These are phyloP conservation scores for Trametes versicolor DNA, from an alignment of 1,284 basidiomycete species.

Conservation along the genomic window DNA sequence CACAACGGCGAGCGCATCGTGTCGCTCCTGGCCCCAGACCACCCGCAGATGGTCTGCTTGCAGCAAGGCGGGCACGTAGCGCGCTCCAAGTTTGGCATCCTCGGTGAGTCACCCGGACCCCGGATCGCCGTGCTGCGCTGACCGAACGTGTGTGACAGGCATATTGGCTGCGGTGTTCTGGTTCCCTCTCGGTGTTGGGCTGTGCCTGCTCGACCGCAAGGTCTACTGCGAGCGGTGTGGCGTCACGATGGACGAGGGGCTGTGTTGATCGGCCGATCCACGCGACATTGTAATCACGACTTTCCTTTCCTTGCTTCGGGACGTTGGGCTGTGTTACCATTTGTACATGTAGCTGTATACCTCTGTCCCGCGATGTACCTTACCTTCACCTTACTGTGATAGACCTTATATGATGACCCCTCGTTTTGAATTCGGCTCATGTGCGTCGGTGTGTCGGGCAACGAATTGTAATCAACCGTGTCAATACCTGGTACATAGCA, in stretches of 20 bases:
- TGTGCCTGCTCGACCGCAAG: constrained; percentile 76
- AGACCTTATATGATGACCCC: background rate
- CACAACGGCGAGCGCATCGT: constrained; percentile 55
- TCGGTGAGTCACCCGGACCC: constrained; percentile 58
- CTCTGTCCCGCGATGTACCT: background rate
- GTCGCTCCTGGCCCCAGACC: constrained; percentile 71
- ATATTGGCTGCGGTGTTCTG: constrained; percentile 81
- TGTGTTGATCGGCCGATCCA: constrained; percentile 39
- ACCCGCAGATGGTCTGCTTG: constrained; percentile 83
- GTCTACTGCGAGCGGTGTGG: constrained; percentile 73
- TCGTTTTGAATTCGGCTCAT: too few relatives aligned
- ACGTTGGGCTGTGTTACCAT: too few relatives aligned
- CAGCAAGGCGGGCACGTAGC: constrained; percentile 76
- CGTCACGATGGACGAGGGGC: constrained; percentile 44
- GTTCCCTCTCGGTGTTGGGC: constrained; percentile 82
- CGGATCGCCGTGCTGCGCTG: constrained; percentile 9
- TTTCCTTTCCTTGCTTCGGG: background rate
- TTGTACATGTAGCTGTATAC: constrained; percentile 5
- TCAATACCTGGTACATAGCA: too few relatives aligned
- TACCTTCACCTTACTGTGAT: background rate
- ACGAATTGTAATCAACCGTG: too few relatives aligned
- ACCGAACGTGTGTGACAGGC: constrained; percentile 51
- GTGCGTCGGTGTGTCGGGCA: too few relatives aligned
- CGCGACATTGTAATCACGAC: background rate
- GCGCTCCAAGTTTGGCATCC: constrained; percentile 68